Percentiles rank a stretch among this genome's conserved stretches.
These are phyloP conservation scores for Pythium insidiosum DNA, from an alignment of 352 stramenopile genomes.

Conservation along the genomic window DNA sequence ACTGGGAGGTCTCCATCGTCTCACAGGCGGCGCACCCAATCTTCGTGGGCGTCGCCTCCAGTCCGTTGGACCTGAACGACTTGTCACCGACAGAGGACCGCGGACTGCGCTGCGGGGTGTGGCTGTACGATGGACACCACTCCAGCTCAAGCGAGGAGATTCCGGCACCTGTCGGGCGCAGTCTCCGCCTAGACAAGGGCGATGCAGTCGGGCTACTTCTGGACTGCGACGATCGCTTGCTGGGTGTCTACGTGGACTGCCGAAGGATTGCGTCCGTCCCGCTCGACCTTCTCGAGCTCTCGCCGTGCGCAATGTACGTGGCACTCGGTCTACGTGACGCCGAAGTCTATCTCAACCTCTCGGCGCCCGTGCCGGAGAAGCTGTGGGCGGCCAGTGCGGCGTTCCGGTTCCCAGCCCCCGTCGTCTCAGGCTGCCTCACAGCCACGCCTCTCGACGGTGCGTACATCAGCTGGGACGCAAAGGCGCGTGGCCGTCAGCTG, in stretches of 20 bases:
- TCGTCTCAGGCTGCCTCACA: conserved; percentile 63
- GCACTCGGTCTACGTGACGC: conserved; percentile 48
- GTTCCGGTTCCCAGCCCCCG: conserved; percentile 45
- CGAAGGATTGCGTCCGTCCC: no score
- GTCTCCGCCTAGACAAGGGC: no score
- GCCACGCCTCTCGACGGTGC: conserved; percentile 45
- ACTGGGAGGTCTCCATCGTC: conserved; percentile 67
- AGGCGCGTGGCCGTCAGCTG: conserved; percentile 40
- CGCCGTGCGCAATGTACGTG: conserved; percentile 32
- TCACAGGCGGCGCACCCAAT: conserved; percentile 41
- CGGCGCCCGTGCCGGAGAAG: conserved; percentile 41
- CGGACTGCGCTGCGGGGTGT: no score
- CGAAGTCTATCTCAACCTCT: conserved; percentile 62
- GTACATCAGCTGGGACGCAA: conserved; percentile 54
- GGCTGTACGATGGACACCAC: no score
- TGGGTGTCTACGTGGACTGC: conserved; percentile 72
- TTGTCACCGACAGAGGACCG: no score
- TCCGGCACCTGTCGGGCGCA: no score
- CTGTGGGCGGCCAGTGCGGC: conserved; percentile 38
- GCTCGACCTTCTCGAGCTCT: conserved; percentile 1
- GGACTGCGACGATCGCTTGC: conserved; percentile 47
- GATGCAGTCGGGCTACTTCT: conserved; percentile 46
- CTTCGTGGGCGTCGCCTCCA: conserved; percentile 60
- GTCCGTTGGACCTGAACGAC: conserved; percentile 56
- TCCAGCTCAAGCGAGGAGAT: no score